phyloP scores from a whole-genome alignment of 257 asterid genomes.

The Ligustrum vulgare region DNA sequence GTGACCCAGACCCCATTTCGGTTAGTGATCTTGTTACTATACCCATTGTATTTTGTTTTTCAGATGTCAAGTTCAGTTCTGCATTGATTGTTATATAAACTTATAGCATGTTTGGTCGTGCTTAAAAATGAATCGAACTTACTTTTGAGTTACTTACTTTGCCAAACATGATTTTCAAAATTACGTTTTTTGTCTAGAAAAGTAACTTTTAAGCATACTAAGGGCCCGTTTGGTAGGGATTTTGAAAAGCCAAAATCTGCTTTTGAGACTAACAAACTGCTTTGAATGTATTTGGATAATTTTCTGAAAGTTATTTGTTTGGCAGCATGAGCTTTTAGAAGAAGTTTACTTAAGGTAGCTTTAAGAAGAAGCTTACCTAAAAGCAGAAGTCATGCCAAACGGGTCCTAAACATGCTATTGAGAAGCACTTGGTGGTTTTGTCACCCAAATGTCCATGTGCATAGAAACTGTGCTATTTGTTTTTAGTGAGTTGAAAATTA shows the following conservation, averaged over 20 bases:
- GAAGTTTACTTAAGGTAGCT: too few species aligned
- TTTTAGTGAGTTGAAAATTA: background rate
- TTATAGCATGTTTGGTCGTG: background rate
- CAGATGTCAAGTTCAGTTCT: background rate
- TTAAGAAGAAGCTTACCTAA: too few species aligned
- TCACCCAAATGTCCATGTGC: background rate
- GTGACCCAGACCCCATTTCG: constrained; percentile 72
- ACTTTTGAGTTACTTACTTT: background rate
- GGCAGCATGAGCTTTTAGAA: too few species aligned
- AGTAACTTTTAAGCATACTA: background rate
- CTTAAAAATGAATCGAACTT: background rate
- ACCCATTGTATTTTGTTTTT: background rate
- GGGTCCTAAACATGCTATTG: background rate
- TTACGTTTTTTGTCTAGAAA: background rate
- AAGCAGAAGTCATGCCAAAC: background rate
- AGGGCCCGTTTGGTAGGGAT: too few species aligned
- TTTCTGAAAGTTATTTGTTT: too few species aligned
- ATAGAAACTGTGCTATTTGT: background rate
- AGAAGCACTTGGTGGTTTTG: background rate
- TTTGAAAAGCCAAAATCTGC: too few species aligned
- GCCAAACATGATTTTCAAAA: background rate
- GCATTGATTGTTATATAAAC: background rate
- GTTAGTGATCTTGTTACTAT: constrained; percentile 39
- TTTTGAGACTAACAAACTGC: too few species aligned
- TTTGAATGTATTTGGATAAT: too few species aligned